Evolutionary conservation across 306 rosid species (phyloP).

Genomic region (Rosa multiflora): DNA sequence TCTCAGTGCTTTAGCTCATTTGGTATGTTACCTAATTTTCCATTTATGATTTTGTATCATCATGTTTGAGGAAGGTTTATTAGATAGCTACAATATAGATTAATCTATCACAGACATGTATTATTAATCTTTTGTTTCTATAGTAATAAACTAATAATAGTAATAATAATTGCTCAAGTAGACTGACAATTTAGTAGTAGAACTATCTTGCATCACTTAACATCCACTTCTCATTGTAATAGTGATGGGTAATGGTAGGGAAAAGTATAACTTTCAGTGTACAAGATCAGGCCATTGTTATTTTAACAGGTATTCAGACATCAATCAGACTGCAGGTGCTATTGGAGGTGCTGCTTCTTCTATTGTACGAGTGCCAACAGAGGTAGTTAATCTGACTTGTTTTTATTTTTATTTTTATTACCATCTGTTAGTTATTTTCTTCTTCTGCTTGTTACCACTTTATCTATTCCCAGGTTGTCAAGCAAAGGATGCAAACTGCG

Average conservation of each 20-base stretch:
- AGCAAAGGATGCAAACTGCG: conserved; percentile 53
- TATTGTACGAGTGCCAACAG: conserved; percentile 79
- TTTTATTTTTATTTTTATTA: neutral
- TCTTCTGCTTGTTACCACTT: conserved; percentile 27
- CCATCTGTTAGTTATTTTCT: conserved; percentile 3
- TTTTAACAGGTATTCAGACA: conserved; percentile 38
- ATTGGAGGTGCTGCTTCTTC: conserved; percentile 77
- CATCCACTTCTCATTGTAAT: neutral
- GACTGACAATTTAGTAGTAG: neutral
- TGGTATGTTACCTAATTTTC: conserved; percentile 49
- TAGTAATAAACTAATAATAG: neutral
- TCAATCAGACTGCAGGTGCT: conserved; percentile 74
- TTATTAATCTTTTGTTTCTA: neutral
- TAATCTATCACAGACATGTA: neutral
- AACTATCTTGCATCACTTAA: neutral
- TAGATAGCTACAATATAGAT: neutral
- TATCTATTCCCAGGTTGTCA: conserved; percentile 46
- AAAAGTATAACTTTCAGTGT: conserved; percentile 1
- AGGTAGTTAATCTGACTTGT: conserved; percentile 42
- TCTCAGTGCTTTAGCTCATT: conserved; percentile 70
- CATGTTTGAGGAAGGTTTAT: neutral
- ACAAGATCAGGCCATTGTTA: conserved; percentile 10
- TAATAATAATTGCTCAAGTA: neutral
- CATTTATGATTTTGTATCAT: neutral
- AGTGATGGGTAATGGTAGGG: neutral